Evolutionary conservation across 306 rosid genomes (phyloP).

Genomic region (Fagus sylvatica): DNA sequence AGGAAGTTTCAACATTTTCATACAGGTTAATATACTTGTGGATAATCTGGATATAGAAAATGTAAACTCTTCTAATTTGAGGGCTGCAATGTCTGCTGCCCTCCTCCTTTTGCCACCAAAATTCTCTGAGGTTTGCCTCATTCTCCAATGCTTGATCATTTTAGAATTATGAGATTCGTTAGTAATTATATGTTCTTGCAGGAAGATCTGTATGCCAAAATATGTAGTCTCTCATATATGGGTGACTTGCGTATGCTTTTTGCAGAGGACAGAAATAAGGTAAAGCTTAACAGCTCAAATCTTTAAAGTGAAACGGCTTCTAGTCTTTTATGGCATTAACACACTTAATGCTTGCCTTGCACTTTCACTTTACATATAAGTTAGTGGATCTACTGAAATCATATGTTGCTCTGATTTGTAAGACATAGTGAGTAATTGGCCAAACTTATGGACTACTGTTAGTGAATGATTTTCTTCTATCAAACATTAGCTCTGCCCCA

Average conservation of each 20-base stretch:
- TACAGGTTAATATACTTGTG: constrained; percentile 69
- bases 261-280: constrained; percentile 95
- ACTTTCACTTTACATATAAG: constrained; percentile 1
- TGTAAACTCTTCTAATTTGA: constrained; percentile 66
- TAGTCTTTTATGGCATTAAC: constrained; percentile 8
- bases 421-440: not conserved
- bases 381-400: constrained; percentile 2
- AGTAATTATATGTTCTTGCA: constrained; percentile 35
- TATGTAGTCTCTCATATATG: constrained; percentile 84
- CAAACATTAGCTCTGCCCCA: not conserved
- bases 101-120: constrained; percentile 84
- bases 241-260: constrained; percentile 94
- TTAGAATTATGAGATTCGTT: constrained; percentile 25
- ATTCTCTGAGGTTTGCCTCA: constrained; percentile 69
- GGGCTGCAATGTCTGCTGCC: constrained; percentile 84
- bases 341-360: constrained; percentile 12
- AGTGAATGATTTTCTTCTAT: too few species aligned
- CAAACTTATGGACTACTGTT: constrained; percentile 7
- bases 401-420: constrained; percentile 19
- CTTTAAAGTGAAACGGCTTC: constrained; percentile 14
- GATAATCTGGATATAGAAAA: constrained; percentile 58
- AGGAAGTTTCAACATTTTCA: constrained; percentile 11
- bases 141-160: constrained; percentile 27
- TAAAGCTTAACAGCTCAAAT: constrained; percentile 30
- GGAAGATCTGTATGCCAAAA: constrained; percentile 88